A percentile compares a stretch with the other conserved stretches of the same genome.
These are phyloP conservation scores for Coriaria nepalensis DNA, from an alignment of 306 rosid genomes.

Conservation along the genomic window DNA sequence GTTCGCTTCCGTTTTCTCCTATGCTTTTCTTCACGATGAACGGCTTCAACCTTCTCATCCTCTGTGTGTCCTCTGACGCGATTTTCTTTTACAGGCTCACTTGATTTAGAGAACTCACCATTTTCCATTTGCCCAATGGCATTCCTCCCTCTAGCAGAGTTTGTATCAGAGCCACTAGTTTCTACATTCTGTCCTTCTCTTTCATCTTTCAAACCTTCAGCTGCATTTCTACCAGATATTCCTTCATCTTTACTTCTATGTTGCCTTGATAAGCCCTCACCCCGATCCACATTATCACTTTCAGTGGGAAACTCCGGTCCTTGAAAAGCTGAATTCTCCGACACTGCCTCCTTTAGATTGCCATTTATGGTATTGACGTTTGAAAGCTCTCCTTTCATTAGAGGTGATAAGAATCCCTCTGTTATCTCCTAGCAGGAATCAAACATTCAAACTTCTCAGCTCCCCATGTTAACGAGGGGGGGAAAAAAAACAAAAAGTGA, in stretches of 20 bases:
- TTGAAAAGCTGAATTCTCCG: slow-evolving; percentile 54
- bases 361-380: slow-evolving; percentile 28
- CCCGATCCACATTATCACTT: slow-evolving; percentile 31
- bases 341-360: slow-evolving; percentile 56
- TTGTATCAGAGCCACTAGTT: slow-evolving; percentile 80
- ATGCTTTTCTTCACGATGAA: slow-evolving; percentile 38
- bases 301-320: slow-evolving; percentile 31
- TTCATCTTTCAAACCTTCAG: slow-evolving; percentile 33
- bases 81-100: slow-evolving; percentile 26
- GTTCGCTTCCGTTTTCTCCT: slow-evolving; percentile 83
- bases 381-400: slow-evolving; percentile 30
- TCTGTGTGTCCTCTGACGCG: slow-evolving; percentile 40
- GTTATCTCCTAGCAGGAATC: slow-evolving; percentile 50
- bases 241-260: slow-evolving; percentile 36
- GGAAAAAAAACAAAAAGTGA: neutral
- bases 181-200: slow-evolving; percentile 66
- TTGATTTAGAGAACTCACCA: slow-evolving; percentile 37
- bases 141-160: slow-evolving; percentile 58
- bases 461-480: slow-evolving; percentile 13
- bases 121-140: slow-evolving; percentile 31
- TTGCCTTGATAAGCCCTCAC: slow-evolving; percentile 25
- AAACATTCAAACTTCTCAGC: slow-evolving; percentile 28
- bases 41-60: slow-evolving; percentile 54
- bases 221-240: slow-evolving; percentile 25
- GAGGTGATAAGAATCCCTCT: slow-evolving; percentile 35